A percentile compares a stretch with the other conserved stretches of the same genome.
Evolutionary conservation across 2,329 filamentous ascomycete genomes (phyloP).

Genomic region (Aspergillus ibericus): DNA sequence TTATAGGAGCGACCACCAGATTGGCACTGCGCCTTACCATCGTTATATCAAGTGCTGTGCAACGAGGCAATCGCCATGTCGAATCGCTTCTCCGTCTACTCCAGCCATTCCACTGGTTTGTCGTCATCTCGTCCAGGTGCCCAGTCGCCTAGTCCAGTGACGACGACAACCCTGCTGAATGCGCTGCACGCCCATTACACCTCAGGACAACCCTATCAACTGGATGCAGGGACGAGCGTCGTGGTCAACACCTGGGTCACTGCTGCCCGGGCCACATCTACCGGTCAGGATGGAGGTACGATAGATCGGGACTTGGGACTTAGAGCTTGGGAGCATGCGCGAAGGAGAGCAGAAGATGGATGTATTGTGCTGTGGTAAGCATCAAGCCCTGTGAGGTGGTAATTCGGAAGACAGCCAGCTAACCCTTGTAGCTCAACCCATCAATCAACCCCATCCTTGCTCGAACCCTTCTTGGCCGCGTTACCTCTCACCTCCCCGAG

Average conservation of each 20-base stretch:
- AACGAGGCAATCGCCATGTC: conserved; percentile 50
- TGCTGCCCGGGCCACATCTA: conserved; percentile 66
- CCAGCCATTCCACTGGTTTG: conserved; percentile 57
- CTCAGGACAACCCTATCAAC: conserved; percentile 74
- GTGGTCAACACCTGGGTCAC: conserved; percentile 97
- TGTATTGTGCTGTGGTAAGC: conserved; percentile 84
- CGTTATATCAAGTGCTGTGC: background rate
- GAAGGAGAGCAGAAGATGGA: conserved; percentile 89
- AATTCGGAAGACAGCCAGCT: background rate
- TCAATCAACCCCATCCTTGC: conserved; percentile 78
- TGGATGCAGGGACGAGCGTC: conserved; percentile 87
- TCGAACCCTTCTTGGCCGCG: conserved; percentile 76
- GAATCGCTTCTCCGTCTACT: conserved; percentile 63
- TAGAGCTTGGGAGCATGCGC: conserved; percentile 93
- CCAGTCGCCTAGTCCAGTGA: conserved; percentile 75
- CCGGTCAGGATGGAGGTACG: conserved; percentile 71
- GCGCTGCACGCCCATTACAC: conserved; percentile 86
- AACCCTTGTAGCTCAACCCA: conserved; percentile 70
- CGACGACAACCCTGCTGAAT: conserved; percentile 90
- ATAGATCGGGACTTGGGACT: conserved; percentile 76
- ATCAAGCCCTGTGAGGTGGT: background rate
- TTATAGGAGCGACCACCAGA: background rate
- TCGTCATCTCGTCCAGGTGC: conserved; percentile 57
- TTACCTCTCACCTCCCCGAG: conserved; percentile 78
- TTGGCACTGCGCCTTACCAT: background rate